Conservation (phyloP, 164 flowering plant species). For the Buxus sempervirens region DNA sequence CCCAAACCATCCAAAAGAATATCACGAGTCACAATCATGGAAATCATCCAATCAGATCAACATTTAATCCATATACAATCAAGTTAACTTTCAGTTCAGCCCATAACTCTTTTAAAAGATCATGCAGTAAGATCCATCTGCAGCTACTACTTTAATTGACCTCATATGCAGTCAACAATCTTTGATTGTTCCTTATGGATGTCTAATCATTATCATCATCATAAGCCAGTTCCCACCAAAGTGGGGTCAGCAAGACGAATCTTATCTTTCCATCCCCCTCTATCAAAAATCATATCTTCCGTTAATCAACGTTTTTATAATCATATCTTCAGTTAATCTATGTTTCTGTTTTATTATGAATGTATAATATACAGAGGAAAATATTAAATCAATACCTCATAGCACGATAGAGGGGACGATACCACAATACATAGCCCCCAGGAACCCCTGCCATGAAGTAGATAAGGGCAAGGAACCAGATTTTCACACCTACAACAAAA, state of each 20-base stretch:
- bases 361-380: background rate
- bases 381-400: constrained; percentile 56
- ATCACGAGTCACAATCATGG: too few species aligned
- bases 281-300: too few species aligned
- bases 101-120: background rate
- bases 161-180: background rate
- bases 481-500: constrained; percentile 57
- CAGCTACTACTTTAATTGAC: background rate
- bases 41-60: background rate
- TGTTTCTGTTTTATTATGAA: too few species aligned
- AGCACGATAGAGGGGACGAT: constrained; percentile 96
- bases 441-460: constrained; percentile 94
- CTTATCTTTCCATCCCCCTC: too few species aligned
- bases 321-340: too few species aligned
- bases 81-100: background rate
- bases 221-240: too few species aligned
- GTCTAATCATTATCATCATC: too few species aligned
- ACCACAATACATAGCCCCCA: constrained; percentile 90
- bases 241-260: too few species aligned
- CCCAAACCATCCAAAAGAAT: background rate
- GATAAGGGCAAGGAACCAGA: constrained; percentile 90
- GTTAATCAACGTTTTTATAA: too few species aligned
- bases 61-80: background rate
- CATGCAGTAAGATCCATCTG: background rate
- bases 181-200: too few species aligned